phyloP scores from a whole-genome alignment of 23 red algal species.

The Gracilaria vermiculophylla region DNA sequence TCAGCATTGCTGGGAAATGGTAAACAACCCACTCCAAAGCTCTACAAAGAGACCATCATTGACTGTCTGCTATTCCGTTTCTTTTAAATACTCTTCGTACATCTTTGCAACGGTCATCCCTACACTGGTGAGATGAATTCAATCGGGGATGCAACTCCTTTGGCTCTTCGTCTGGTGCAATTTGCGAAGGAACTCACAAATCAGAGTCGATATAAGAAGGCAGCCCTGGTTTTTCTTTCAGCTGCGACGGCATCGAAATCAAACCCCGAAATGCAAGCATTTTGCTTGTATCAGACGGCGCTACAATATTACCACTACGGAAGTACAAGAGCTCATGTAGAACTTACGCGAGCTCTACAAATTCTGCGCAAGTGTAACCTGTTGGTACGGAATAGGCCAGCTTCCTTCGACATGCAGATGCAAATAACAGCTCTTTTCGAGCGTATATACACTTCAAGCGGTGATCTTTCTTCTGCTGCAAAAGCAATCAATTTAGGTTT shows the following conservation, averaged over 20 bases:
- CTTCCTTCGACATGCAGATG: slow-evolving; percentile 3
- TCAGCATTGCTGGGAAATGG: too few species aligned
- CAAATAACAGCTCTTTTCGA: slow-evolving; percentile 8
- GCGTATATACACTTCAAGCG: background rate
- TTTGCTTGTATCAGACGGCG: background rate
- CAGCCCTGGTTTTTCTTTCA: background rate
- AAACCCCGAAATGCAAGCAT: background rate
- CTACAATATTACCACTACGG: background rate
- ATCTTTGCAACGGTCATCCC: background rate
- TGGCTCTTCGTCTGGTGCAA: background rate
- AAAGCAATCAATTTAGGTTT: slow-evolving; percentile 21
- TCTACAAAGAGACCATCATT: too few species aligned
- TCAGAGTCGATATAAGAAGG: background rate
- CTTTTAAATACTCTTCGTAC: too few species aligned
- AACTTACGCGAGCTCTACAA: slow-evolving; percentile 19
- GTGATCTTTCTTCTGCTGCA: slow-evolving; percentile 1
- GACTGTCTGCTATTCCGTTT: too few species aligned
- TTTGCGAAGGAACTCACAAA: background rate
- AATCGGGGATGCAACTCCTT: background rate
- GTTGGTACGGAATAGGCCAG: background rate
- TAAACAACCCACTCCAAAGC: too few species aligned
- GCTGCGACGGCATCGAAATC: background rate
- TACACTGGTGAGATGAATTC: background rate
- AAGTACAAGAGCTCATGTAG: background rate
- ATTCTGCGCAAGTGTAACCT: slow-evolving; percentile 46